A percentile compares a stretch with the other conserved stretches of the same genome.
phyloP scores from a whole-genome alignment of 768 basidiomycete genomes.

The Pleurotus giganteus region DNA sequence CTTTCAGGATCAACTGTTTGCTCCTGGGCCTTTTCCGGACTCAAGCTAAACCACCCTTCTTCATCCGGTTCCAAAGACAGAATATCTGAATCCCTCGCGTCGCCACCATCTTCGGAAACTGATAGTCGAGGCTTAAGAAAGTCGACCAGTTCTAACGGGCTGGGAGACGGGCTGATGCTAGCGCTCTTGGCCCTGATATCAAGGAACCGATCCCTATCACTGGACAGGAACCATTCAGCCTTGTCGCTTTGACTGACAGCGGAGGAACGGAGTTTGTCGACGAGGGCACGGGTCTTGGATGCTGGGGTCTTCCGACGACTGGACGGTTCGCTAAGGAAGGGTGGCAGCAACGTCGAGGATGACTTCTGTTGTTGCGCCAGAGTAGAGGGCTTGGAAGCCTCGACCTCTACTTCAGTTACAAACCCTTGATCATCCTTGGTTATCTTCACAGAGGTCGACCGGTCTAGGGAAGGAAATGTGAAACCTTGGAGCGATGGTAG shows the following conservation, averaged over 20 bases:
- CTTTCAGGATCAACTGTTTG: neutral
- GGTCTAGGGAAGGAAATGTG: constrained; percentile 49
- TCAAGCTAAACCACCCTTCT: constrained; percentile 44
- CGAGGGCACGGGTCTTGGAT: constrained; percentile 59
- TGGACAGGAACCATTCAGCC: neutral
- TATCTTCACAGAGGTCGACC: constrained; percentile 36
- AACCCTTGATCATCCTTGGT: constrained; percentile 56
- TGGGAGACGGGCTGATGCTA: constrained; percentile 30
- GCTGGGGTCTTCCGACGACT: constrained; percentile 37
- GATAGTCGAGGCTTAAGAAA: constrained; percentile 32
- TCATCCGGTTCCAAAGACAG: constrained; percentile 37
- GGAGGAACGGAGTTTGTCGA: constrained; percentile 50
- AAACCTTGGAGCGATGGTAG: constrained; percentile 32
- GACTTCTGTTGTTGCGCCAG: constrained; percentile 25
- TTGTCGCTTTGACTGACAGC: constrained; percentile 15
- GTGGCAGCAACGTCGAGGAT: constrained; percentile 39
- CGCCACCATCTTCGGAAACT: constrained; percentile 39
- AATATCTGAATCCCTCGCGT: constrained; percentile 25
- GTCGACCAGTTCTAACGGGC: constrained; percentile 18
- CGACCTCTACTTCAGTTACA: constrained; percentile 36
- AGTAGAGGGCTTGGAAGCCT: constrained; percentile 25
- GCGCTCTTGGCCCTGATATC: constrained; percentile 24
- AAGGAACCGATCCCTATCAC: neutral
- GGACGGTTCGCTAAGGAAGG: constrained; percentile 44
- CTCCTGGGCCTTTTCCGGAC: constrained; percentile 18